Evolutionary conservation across 148 eudicot genomes (phyloP), one percentile per base, ranked within the genome.

Genomic region (Rhododendron molle): DNA sequence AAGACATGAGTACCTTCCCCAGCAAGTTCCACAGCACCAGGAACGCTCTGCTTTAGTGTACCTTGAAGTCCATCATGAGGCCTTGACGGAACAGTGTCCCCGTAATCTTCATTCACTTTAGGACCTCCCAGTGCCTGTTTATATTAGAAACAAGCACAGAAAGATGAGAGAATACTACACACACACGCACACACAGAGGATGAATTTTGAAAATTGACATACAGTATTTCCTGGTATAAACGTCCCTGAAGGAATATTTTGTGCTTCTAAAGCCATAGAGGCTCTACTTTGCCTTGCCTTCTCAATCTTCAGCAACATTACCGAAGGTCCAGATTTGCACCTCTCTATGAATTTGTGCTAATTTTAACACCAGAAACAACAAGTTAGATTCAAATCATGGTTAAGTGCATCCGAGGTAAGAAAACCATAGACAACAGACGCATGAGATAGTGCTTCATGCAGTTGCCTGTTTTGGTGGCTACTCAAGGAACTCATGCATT

Each of bases 271-370:
- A 40, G 89, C 99, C 95, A 95, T 92, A 47, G 95, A 81, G 60
- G 91, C 93, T 89, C 96, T 93, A 72, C 86, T 86, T 86, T 93
- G 90, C 88, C 92, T 93, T 84, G 99, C 96, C 91, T 94, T 94
- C 87, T 94, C 99, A 93, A 94, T 89, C 91, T 93, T 97, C 11
- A 94, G 91, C 72, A 93, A 79, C 98, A 97, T 93, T 49, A 92
- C 84, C 20, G 92, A 93, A 85, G 99, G 98, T 87, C 91, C 95
- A 87, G 84, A 84, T 91, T 94, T 95, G 94, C 97, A 94, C 88
- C 91, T 95, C 84, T 95, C 99, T 72, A 94, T 95, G 88, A 97
- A 95, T 93, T 97, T 97, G 93, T 97, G 99, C 99, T 97, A 82
- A 79, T 80, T 58, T 65, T 76, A 76, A 78, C 44, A 11, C 36